phyloP scores from a whole-genome alignment of 495 filamentous ascomycete species.

The Penicillium diatomitis region DNA sequence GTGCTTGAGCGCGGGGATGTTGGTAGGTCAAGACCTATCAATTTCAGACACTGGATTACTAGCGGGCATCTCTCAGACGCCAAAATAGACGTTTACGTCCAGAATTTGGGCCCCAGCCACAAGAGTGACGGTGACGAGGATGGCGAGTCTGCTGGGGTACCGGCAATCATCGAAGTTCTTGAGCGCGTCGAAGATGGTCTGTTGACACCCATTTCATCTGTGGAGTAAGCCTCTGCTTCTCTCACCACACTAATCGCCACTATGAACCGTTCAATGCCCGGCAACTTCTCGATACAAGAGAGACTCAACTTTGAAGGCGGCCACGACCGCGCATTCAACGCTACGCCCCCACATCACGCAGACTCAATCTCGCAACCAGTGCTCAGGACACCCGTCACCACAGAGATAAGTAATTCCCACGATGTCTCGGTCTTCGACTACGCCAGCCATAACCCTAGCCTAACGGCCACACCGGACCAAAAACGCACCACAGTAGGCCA shows the following conservation, averaged over 20 bases:
- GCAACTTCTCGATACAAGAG: constrained; percentile 24
- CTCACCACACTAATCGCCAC: constrained; percentile 24
- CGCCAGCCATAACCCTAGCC: constrained; percentile 17
- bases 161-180: constrained; percentile 11
- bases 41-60: no score
- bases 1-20: constrained; percentile 41
- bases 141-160: not conserved
- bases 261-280: constrained; percentile 10
- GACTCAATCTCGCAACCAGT: constrained; percentile 28
- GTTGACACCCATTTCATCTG: constrained; percentile 24
- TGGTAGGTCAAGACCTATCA: no score
- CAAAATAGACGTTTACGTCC: constrained; percentile 30
- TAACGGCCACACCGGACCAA: constrained; percentile 17
- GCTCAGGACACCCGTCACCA: constrained; percentile 23
- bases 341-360: constrained; percentile 22
- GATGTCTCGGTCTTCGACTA: constrained; percentile 29
- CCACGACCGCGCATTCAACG: constrained; percentile 24
- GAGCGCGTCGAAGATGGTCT: constrained; percentile 24
- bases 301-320: constrained; percentile 25
- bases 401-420: constrained; percentile 24
- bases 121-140: constrained; percentile 33
- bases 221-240: constrained; percentile 22
- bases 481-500: no score
- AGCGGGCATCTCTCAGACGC: constrained; percentile 20
- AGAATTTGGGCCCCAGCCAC: constrained; percentile 27